Base-by-base conservation (phyloP, 2,329 filamentous ascomycete genomes). In the Laburnicola sp. region DNA sequence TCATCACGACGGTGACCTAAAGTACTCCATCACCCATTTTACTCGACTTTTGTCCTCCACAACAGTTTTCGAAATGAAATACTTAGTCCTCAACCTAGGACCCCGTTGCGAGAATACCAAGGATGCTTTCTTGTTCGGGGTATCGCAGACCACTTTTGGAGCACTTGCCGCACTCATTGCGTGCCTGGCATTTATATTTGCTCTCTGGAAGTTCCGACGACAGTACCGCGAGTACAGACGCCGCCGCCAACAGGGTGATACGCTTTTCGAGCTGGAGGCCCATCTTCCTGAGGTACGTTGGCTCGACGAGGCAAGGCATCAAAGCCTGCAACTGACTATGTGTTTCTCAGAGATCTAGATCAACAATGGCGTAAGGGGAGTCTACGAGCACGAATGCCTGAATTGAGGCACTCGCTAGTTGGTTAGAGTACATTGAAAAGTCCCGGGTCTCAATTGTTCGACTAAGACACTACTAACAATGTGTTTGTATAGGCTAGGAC, bases 131-230 rank as follows among this genome's bases (percentile, higher is more conserved):
- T 3, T 11, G 28, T 26, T 25, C 4, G 21, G 7, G 4, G 8
- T 23, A 9, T 7, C 38, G 2, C 43, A 45, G 27, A 23, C 16
- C 2, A 22, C 8, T 25, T 38, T 45, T 16, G 43, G 30, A 37
- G 28, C 28, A 30, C 28, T 30, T 30, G 10, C 6, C 28, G 28
- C 28, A 30, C 28, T 30, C 28, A 30, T 30, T 30, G 28, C 28
- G 28, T 30, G 28, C 28, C 25, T 45, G 4, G 26, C 43, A 9
- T 16, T 45, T 8, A 31, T 23, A 3, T 45, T 45, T 26, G 26
- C 43, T 2, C 34, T 45, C 9, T 45, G 43, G 43, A 45, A 45
- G 16, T 45, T 37, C 34, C n/a, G 16, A 28, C 32, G 34, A 25
- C 37, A 45, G 26, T 45, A 37, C 25, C 43, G 34, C 9, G 43